phyloP scores from a whole-genome alignment of 148 eudicot genomes.

The Cornus florida region DNA sequence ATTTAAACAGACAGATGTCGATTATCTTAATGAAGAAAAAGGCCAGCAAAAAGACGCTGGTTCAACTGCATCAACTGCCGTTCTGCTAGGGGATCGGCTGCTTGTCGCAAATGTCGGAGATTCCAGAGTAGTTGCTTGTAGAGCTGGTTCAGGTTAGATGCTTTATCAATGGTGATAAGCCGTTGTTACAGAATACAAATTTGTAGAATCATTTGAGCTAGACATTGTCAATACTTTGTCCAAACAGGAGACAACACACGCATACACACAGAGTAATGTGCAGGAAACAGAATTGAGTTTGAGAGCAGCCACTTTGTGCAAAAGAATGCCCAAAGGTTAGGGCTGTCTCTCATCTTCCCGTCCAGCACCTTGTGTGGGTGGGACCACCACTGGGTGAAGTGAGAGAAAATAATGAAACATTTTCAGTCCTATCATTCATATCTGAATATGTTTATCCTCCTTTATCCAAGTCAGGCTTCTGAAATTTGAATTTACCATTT shows the following conservation, averaged over 20 bases:
- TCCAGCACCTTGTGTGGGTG: too few relatives aligned
- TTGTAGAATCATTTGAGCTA: not conserved
- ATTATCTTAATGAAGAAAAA: constrained; percentile 61
- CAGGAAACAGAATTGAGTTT: too few relatives aligned
- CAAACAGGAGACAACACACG: not conserved
- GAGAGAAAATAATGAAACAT: not conserved
- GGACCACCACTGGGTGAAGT: not conserved
- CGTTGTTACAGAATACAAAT: not conserved
- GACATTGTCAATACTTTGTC: not conserved
- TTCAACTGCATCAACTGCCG: constrained; percentile 81
- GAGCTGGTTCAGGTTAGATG: constrained; percentile 66
- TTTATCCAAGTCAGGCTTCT: not conserved
- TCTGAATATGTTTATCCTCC: constrained; percentile 4
- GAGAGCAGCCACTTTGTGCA: not conserved
- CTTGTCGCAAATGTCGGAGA: constrained; percentile 89
- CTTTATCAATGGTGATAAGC: not conserved
- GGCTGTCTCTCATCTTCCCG: too few relatives aligned
- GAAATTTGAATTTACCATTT: not conserved
- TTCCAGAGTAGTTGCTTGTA: constrained; percentile 75
- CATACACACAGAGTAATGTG: too few relatives aligned
- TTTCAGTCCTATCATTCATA: not conserved
- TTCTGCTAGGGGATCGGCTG: constrained; percentile 56
- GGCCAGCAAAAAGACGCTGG: constrained; percentile 73
- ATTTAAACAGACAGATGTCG: constrained; percentile 63
- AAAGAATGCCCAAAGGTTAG: too few relatives aligned